Base-by-base conservation (phyloP, 2,329 filamentous ascomycete species). In the Scopulariopsis brevicaulis region DNA sequence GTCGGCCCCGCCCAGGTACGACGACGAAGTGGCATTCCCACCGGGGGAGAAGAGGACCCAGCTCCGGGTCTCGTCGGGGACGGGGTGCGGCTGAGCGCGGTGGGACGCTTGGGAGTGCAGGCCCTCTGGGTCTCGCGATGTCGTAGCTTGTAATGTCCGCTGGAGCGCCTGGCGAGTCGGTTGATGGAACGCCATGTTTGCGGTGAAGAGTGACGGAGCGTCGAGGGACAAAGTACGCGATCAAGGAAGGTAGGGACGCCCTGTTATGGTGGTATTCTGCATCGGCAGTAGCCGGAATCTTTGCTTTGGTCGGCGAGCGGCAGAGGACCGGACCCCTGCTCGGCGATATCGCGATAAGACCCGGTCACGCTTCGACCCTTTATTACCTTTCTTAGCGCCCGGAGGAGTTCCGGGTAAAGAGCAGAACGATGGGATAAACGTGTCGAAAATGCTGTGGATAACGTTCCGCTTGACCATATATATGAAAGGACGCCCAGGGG, bases 1-100 rank as follows among this genome's bases (percentile, higher is more conserved):
- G 71, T 89, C 69, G 69, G 84, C 83, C 43, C 89, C 84, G 52
- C 85, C 89, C 56, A 85, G 79, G 61, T 87, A 85, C 5, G 84
- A 84, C 12, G 80, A 79, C 22, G 87, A 86, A 3, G 79, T 81
- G 53, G 73, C 74, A 60, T 78, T 77, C 59, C 85, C 80, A 10
- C 80, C 79, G 1, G 90, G 90, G 8, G 91, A 89, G 76, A 99
- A 99, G 63, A 99, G 83, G 58, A 97, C 87, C 94, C 94, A 99
- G 81, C 96, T 93, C 71, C 94, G 87, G 14, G 89, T 87, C 63
- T 92, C 87, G 61, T 89, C 84, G 63, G 64, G 24, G 67, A 65
- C 54, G 72, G 71, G 40, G 69, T 63, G 60, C 63, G 59, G 59
- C 65, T 66, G 62, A 65, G 69, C 68, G 55, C 64, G 35, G 20